Conservation (phyloP, 192 early-diverging fungal genomes). For the Linnemannia exigua region DNA sequence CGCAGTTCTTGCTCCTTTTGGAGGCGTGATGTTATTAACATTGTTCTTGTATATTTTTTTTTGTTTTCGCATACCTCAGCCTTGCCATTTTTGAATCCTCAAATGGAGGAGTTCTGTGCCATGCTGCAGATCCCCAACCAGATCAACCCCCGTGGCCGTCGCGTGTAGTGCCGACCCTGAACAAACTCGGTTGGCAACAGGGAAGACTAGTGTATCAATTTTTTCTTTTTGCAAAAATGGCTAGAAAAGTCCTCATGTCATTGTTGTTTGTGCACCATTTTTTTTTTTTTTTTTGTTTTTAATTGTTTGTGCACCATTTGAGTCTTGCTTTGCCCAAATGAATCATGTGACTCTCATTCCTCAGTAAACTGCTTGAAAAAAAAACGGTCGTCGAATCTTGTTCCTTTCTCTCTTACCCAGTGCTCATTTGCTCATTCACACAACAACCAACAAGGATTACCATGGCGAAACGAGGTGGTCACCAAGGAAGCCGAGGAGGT, state of each 20-base stretch:
- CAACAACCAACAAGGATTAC: background rate
- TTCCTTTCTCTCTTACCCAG: background rate
- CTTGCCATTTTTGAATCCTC: conserved; percentile 80
- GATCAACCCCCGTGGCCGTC: conserved; percentile 72
- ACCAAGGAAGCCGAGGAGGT: background rate
- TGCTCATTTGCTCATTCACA: no score
- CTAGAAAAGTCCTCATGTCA: no score
- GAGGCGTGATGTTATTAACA: no score
- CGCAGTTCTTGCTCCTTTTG: no score
- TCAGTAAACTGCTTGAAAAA: background rate
- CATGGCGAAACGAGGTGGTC: conserved; percentile 2
- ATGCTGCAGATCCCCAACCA: conserved; percentile 78
- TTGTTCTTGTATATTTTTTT: conserved; percentile 23
- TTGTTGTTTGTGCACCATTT: no score
- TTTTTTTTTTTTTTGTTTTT: background rate
- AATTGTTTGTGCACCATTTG: no score
- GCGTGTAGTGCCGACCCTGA: background rate
- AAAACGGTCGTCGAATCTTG: background rate
- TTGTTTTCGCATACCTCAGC: conserved; percentile 43
- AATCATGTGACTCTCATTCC: background rate
- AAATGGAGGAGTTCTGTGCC: conserved; percentile 83
- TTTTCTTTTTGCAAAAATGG: no score
- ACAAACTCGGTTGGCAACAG: background rate
- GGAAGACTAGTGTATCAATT: no score
- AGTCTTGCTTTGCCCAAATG: conserved; percentile 8